phyloP scores from a whole-genome alignment of 805 yeast genomes.

The Cyberlindnera bimundalis region DNA sequence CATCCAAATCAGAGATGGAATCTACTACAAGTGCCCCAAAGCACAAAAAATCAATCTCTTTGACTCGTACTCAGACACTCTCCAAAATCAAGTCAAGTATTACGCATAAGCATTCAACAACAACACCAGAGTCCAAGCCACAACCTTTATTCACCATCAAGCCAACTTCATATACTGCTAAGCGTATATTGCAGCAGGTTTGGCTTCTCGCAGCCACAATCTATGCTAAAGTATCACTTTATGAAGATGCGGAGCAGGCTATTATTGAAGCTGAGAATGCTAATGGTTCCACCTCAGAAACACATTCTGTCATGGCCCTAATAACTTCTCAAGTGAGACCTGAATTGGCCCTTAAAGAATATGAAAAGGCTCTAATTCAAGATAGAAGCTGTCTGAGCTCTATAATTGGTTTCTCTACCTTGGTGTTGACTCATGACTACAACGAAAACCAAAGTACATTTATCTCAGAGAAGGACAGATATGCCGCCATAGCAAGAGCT shows the following conservation, averaged over 20 bases:
- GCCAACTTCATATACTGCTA: constrained; percentile 5
- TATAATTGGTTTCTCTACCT: constrained; percentile 21
- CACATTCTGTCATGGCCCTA: constrained; percentile 43
- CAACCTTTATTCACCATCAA: constrained; percentile 8
- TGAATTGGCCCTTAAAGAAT: constrained; percentile 54
- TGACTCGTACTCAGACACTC: constrained; percentile 18
- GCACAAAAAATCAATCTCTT: constrained; percentile 17
- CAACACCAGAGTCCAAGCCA: background rate
- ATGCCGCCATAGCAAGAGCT: constrained; percentile 49
- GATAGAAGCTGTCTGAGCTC: constrained; percentile 12
- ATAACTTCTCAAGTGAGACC: constrained; percentile 33
- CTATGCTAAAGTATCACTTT: constrained; percentile 52
- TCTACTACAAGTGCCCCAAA: background rate
- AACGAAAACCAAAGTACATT: constrained; percentile 30
- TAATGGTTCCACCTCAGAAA: constrained; percentile 42
- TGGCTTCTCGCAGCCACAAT: constrained; percentile 76
- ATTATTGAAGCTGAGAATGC: constrained; percentile 65
- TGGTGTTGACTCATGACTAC: constrained; percentile 14
- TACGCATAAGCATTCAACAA: constrained; percentile 6
- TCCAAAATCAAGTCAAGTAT: constrained; percentile 21
- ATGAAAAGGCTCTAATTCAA: constrained; percentile 44
- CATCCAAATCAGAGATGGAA: constrained; percentile 6
- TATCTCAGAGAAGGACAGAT: constrained; percentile 50
- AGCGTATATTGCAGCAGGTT: constrained; percentile 46
- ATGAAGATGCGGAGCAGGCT: constrained; percentile 65